These are phyloP conservation scores for Venturia pyrina DNA, from an alignment of 2,329 filamentous ascomycete species.

Conservation along the genomic window DNA sequence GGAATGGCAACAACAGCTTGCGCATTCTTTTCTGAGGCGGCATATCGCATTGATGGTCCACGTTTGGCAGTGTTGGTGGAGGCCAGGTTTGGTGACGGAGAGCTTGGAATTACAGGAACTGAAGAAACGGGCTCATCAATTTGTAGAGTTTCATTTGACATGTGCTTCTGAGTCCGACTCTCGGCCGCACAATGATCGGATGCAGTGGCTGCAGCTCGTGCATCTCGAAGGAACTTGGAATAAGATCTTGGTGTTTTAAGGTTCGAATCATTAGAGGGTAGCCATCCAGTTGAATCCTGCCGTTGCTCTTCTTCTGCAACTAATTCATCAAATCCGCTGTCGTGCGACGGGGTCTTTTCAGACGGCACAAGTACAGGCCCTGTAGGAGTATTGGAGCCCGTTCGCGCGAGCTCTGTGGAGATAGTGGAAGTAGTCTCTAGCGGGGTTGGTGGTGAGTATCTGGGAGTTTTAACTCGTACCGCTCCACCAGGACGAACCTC, in stretches of 20 bases:
- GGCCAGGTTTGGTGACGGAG: not conserved
- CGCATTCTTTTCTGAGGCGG: not conserved
- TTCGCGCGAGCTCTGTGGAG: not conserved
- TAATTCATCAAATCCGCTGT: not conserved
- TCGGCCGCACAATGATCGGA: not conserved
- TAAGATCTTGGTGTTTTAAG: not conserved
- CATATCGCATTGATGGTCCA: not conserved
- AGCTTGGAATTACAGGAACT: not conserved
- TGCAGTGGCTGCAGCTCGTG: not conserved
- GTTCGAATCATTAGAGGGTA: not conserved
- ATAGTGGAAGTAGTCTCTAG: not conserved
- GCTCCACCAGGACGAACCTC: conserved; percentile 1
- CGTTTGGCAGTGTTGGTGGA: not conserved
- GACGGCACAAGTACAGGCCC: not conserved
- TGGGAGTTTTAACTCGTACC: not conserved
- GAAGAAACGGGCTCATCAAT: not conserved
- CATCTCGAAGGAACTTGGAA: not conserved
- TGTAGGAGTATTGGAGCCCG: not conserved
- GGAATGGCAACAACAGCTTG: not conserved
- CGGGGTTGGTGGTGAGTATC: not conserved
- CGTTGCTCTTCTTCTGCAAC: not conserved
- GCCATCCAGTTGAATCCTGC: not conserved
- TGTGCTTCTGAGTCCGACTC: not conserved
- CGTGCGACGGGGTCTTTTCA: not conserved
- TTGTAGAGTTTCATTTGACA: not conserved